These are phyloP conservation scores for Zymoseptoria crescenta DNA, from an alignment of 2,329 filamentous ascomycete genomes.

Conservation along the genomic window DNA sequence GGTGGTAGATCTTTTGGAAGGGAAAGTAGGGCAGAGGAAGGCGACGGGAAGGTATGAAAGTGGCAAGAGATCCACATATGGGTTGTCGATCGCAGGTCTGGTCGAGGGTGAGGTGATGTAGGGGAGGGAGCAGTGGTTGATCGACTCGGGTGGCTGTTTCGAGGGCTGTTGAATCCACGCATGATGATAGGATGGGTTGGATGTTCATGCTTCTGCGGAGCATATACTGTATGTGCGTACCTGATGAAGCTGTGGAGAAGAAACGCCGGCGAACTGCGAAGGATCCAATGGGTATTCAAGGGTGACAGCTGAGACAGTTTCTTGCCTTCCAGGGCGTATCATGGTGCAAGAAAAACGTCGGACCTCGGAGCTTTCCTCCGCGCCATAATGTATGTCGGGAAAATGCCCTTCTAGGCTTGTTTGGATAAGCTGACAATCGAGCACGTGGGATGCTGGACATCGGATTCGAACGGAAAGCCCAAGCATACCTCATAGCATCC, in stretches of 20 bases:
- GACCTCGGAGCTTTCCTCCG: background rate
- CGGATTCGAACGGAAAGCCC: no score
- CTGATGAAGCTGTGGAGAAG: background rate
- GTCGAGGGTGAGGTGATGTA: background rate
- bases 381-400: no score
- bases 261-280: background rate
- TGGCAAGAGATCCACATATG: background rate
- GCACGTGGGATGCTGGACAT: no score
- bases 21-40: background rate
- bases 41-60: background rate
- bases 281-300: background rate
- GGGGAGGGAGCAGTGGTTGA: background rate
- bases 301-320: background rate
- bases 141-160: background rate
- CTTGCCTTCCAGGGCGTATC: background rate
- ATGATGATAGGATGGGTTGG: background rate
- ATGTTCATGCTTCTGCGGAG: background rate
- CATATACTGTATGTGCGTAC: background rate
- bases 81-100: background rate
- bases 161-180: background rate
- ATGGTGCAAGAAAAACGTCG: background rate
- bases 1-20: background rate
- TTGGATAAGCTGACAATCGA: no score
- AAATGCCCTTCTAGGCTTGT: no score
- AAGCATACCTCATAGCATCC: no score